Evolutionary conservation across 371 early-diverging fungal species (phyloP).

Genomic region (Fennellomyces sp.): DNA sequence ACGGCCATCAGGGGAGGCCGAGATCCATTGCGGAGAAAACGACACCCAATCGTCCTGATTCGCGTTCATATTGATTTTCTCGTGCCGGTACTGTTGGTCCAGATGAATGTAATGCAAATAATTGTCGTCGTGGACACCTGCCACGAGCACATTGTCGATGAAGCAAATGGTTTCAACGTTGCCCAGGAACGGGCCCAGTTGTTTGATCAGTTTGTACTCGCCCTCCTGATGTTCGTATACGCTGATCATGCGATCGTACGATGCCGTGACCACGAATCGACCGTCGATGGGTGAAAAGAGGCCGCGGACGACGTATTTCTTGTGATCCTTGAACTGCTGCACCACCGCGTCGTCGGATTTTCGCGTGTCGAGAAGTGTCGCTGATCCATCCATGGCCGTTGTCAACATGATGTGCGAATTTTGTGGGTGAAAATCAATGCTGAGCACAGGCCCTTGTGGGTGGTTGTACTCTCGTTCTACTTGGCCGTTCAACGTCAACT

Average conservation of each 20-base stretch:
- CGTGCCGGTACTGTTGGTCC: constrained; percentile 29
- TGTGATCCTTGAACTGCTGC: constrained; percentile 67
- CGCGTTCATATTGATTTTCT: constrained; percentile 71
- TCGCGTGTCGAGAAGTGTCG: constrained; percentile 59
- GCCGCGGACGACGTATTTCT: constrained; percentile 71
- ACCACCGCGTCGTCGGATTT: constrained; percentile 35
- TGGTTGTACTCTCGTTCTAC: constrained; percentile 47
- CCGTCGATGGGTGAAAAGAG: constrained; percentile 63
- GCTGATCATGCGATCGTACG: constrained; percentile 72
- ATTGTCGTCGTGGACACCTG: constrained; percentile 73
- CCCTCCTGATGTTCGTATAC: constrained; percentile 44
- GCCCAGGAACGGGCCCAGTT: constrained; percentile 52
- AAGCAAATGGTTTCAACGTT: constrained; percentile 67
- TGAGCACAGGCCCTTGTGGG: constrained; percentile 66
- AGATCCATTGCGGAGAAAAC: constrained; percentile 74
- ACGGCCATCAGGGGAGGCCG: constrained; percentile 56
- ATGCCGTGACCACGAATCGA: constrained; percentile 60
- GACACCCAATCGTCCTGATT: constrained; percentile 85
- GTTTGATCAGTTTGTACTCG: constrained; percentile 24
- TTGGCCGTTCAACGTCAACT: constrained; percentile 44
- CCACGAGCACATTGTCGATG: constrained; percentile 48
- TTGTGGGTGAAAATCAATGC: constrained; percentile 68
- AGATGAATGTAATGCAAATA: constrained; percentile 72
- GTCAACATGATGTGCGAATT: constrained; percentile 59
- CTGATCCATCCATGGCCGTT: constrained; percentile 74